Evolutionary conservation across 305 asterid genomes (phyloP).

Genomic region (Lippia alba): DNA sequence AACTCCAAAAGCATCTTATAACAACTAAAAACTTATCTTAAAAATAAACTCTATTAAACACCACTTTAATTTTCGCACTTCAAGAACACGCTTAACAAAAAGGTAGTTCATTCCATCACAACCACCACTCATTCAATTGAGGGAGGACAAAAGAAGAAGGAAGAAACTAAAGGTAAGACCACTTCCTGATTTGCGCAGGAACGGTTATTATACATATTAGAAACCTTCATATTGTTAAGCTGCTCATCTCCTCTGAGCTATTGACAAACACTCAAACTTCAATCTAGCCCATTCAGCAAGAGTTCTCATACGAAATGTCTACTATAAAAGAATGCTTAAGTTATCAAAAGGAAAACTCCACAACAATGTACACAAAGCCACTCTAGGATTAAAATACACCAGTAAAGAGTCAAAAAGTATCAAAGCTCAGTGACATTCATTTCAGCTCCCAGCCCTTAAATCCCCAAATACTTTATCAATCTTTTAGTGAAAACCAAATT

Average conservation of each 20-base stretch:
- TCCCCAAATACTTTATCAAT: slow-evolving; percentile 4
- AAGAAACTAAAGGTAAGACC: not conserved
- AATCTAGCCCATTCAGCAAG: not conserved
- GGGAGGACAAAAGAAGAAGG: not conserved
- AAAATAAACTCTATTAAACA: not conserved
- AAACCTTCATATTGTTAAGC: slow-evolving; percentile 1
- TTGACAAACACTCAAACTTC: not conserved
- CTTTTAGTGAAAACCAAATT: slow-evolving; percentile 6
- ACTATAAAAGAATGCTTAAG: not conserved
- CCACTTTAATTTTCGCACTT: not conserved
- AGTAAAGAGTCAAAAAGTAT: not conserved
- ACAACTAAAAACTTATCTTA: too few species aligned
- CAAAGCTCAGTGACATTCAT: not conserved
- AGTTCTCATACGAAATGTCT: not conserved
- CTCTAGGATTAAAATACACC: not conserved
- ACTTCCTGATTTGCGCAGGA: not conserved
- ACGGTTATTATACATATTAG: not conserved
- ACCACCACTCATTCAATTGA: not conserved
- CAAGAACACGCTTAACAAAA: not conserved
- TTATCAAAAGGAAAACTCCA: not conserved
- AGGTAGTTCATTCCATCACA: not conserved
- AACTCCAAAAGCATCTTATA: not conserved
- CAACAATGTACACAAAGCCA: not conserved
- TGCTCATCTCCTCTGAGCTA: slow-evolving; percentile 8
- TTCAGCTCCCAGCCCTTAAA: slow-evolving; percentile 7